Percentiles rank a stretch among this genome's conserved stretches.
These are phyloP conservation scores for Sparassis latifolia DNA, from an alignment of 1,284 basidiomycete species.

Conservation along the genomic window DNA sequence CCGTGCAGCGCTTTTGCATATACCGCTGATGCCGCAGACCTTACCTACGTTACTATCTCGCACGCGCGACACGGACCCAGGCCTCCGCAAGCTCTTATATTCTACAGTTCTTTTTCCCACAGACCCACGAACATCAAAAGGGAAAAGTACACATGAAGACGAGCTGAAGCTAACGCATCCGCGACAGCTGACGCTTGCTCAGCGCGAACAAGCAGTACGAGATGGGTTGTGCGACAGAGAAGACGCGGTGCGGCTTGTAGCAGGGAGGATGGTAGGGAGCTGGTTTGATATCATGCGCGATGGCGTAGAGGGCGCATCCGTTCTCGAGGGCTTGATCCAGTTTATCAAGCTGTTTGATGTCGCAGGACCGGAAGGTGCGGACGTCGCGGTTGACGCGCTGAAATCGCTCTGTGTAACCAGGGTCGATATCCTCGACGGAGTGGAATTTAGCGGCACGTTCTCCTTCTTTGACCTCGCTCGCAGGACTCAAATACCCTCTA, in stretches of 20 bases:
- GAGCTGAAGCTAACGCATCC: slow-evolving; percentile 36
- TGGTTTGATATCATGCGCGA: slow-evolving; percentile 60
- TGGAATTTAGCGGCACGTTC: slow-evolving; percentile 68
- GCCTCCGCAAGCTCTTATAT: slow-evolving; percentile 81
- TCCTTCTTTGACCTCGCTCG: neutral
- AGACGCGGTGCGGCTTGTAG: slow-evolving; percentile 71
- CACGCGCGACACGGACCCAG: slow-evolving; percentile 81
- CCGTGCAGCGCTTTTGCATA: slow-evolving; percentile 77
- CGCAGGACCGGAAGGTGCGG: slow-evolving; percentile 30
- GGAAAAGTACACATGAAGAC: neutral
- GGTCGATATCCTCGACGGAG: slow-evolving; percentile 53
- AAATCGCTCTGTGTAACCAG: slow-evolving; percentile 48
- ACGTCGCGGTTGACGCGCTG: slow-evolving; percentile 61
- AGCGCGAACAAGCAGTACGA: slow-evolving; percentile 74
- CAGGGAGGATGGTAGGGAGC: slow-evolving; percentile 67
- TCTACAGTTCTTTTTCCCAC: slow-evolving; percentile 46
- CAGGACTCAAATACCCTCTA: neutral
- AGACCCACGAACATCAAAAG: slow-evolving; percentile 13
- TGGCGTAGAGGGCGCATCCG: neutral
- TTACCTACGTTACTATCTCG: slow-evolving; percentile 72
- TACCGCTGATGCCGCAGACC: slow-evolving; percentile 58
- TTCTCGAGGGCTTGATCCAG: slow-evolving; percentile 31
- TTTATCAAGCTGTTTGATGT: slow-evolving; percentile 66
- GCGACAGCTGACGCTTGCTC: slow-evolving; percentile 63
- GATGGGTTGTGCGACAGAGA: slow-evolving; percentile 89